Conservation (phyloP, 2,329 filamentous ascomycete genomes). For the Stagonosporopsis cucurbitacearum region DNA sequence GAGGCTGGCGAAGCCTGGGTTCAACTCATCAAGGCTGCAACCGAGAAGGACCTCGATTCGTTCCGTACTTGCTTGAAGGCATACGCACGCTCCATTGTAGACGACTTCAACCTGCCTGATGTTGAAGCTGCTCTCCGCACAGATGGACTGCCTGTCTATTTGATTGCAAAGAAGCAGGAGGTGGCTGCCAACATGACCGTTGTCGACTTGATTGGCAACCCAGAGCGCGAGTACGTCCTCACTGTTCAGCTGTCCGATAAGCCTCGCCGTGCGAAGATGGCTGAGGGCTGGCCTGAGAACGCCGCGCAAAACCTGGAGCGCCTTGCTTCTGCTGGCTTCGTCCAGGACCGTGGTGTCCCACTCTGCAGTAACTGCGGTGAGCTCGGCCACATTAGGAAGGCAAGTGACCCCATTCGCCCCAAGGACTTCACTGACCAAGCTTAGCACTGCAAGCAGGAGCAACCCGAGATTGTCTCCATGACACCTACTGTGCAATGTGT, state of each 20-base stretch:
- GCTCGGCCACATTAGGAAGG: conserved; percentile 65
- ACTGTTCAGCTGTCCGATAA: conserved; percentile 67
- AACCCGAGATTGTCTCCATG: conserved; percentile 54
- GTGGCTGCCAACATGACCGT: conserved; percentile 55
- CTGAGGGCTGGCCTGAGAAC: conserved; percentile 64
- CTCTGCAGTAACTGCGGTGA: conserved; percentile 70
- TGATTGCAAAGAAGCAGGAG: conserved; percentile 60
- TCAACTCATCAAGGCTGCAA: conserved; percentile 56
- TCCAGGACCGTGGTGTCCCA: conserved; percentile 64
- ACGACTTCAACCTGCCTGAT: conserved; percentile 52
- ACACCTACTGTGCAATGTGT: conserved; percentile 63
- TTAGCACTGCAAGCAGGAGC: conserved; percentile 66
- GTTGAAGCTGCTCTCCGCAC: conserved; percentile 60
- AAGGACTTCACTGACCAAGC: conserved; percentile 8
- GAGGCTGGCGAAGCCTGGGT: conserved; percentile 59
- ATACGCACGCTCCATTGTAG: conserved; percentile 54
- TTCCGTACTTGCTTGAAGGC: conserved; percentile 57
- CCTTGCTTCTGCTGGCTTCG: conserved; percentile 70
- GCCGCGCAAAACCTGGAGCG: conserved; percentile 67
- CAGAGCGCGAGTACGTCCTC: conserved; percentile 69
- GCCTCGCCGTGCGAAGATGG: conserved; percentile 60
- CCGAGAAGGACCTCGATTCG: conserved; percentile 57
- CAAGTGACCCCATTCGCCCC: neutral
- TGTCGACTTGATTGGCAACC: conserved; percentile 61
- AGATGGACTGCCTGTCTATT: conserved; percentile 55